Evolutionary conservation across 2,329 filamentous ascomycete genomes (phyloP).

Genomic region (Penicillium frequentans): DNA sequence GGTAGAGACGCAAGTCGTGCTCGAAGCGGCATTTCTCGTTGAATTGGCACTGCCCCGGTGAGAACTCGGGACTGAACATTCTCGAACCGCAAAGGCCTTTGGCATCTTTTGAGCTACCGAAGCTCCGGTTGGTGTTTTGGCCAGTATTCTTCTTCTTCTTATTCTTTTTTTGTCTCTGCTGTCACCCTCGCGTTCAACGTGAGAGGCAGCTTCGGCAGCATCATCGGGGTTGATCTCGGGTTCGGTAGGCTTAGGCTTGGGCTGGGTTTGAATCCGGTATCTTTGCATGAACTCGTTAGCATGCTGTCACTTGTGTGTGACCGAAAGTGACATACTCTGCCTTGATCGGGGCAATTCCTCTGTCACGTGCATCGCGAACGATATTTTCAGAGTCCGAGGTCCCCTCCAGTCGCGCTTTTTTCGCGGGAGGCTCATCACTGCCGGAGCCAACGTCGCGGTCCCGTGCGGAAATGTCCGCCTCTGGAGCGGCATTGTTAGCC

Average conservation of each 20-base stretch:
- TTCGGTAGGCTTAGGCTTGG: conserved; percentile 14
- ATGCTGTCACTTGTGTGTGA: background rate
- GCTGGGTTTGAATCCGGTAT: conserved; percentile 29
- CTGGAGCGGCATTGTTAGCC: conserved; percentile 4
- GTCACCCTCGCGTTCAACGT: conserved; percentile 40
- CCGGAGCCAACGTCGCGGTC: conserved; percentile 21
- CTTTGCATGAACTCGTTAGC: conserved; percentile 19
- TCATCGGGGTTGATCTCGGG: conserved; percentile 52
- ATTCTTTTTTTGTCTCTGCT: conserved; percentile 35
- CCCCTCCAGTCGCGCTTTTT: conserved; percentile 59
- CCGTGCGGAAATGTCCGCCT: conserved; percentile 20
- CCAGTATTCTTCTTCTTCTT: conserved; percentile 61
- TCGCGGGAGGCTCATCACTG: conserved; percentile 51
- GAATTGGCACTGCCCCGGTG: conserved; percentile 70
- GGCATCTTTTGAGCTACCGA: conserved; percentile 76
- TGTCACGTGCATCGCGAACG: conserved; percentile 38
- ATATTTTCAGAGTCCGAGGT: conserved; percentile 23
- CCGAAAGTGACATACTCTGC: conserved; percentile 51
- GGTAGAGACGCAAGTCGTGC: conserved; percentile 83
- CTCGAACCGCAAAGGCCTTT: conserved; percentile 76
- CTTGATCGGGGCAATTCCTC: conserved; percentile 70
- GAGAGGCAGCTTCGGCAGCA: conserved; percentile 58
- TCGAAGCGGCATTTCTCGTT: conserved; percentile 78
- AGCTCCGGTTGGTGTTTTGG: conserved; percentile 81
- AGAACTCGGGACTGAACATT: conserved; percentile 74